phyloP scores from a whole-genome alignment of 495 filamentous ascomycete species.

The Xylona heveae region DNA sequence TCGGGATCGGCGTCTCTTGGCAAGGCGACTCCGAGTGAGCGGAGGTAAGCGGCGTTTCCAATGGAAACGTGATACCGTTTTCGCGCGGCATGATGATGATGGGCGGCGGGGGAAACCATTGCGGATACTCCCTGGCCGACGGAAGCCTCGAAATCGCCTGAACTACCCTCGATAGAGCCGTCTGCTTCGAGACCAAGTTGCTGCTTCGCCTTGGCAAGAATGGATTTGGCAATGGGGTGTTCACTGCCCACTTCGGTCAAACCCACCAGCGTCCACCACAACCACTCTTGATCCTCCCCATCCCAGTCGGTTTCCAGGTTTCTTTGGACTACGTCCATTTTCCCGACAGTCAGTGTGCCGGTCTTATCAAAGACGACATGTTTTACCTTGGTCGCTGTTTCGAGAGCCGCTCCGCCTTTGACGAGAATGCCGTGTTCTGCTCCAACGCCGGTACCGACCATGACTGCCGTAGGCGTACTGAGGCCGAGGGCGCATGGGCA shows the following conservation, averaged over 20 bases:
- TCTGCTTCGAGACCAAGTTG: conserved; percentile 53
- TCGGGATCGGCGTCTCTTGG: conserved; percentile 37
- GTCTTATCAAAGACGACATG: conserved; percentile 99
- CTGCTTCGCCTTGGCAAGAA: conserved; percentile 47
- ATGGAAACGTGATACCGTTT: conserved; percentile 57
- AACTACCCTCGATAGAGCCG: conserved; percentile 53
- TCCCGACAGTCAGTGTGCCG: conserved; percentile 81
- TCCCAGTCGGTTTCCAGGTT: conserved; percentile 49
- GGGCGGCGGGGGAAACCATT: conserved; percentile 51
- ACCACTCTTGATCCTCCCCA: conserved; percentile 38
- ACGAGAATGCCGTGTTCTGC: conserved; percentile 95
- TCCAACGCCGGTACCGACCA: conserved; percentile 94
- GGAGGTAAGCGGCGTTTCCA: conserved; percentile 61
- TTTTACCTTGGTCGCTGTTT: conserved; percentile 78
- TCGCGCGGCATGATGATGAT: conserved; percentile 37
- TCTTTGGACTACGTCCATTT: conserved; percentile 69
- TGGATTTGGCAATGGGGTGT: conserved; percentile 81
- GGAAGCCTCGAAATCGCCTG: conserved; percentile 64
- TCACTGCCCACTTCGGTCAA: conserved; percentile 86
- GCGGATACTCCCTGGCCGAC: conserved; percentile 79
- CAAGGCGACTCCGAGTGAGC: conserved; percentile 41
- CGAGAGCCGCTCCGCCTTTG: conserved; percentile 85
- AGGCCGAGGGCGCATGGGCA: conserved; percentile 92
- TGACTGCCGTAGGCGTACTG: conserved; percentile 88
- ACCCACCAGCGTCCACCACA: conserved; percentile 93